Evolutionary conservation across 805 yeast genomes (phyloP), one percentile per base, ranked within the genome.

Genomic region (Yamadazyma endophytica): DNA sequence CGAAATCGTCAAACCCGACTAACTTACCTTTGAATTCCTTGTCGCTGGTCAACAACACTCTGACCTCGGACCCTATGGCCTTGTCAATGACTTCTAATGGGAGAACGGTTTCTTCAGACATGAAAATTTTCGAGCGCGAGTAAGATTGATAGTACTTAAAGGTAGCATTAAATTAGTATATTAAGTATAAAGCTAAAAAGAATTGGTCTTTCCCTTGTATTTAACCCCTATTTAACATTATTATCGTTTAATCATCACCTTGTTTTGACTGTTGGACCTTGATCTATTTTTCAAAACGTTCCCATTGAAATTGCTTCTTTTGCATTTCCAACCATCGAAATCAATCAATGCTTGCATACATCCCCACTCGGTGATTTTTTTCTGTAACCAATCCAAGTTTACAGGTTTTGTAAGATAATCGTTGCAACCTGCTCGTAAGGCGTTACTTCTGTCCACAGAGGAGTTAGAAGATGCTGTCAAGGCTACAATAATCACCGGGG

Each of bases 401-500:
- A 92, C 97, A 0, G 99, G 99, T 46, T 92, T 92, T 7, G 97
- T 92, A 44, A 92, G 61, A 61, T 82, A 92, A 57, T 92, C 99
- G 50, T 92, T 92, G 60, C 99, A 92, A 28, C 99, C 99, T 3
- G 97, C 96, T 17, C 94, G 83, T 33, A 92, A 66, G 0, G 98
- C 98, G 48, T 86, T 85, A 40, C 86, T 80, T 52, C 84, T 80
- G 58, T 89, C 97, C 18, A 79, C 79, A 9, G 81, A 77, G 17
- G 92, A 75, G 35, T 65, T 63, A 12, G 92, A 83, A 6, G 92
- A 80, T 0, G 98, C 98, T 1, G 99, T 92, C 31, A 92, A 64
- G 0, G 99, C 99, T 13, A 92, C 98, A 31, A 92, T 90, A 35
- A 92, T 92, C n/a, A 94, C 96, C 0, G 99, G 98, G 0, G 95